These are phyloP conservation scores for Elaphomyces granulatus DNA, from an alignment of 495 filamentous ascomycete genomes.

Conservation along the genomic window DNA sequence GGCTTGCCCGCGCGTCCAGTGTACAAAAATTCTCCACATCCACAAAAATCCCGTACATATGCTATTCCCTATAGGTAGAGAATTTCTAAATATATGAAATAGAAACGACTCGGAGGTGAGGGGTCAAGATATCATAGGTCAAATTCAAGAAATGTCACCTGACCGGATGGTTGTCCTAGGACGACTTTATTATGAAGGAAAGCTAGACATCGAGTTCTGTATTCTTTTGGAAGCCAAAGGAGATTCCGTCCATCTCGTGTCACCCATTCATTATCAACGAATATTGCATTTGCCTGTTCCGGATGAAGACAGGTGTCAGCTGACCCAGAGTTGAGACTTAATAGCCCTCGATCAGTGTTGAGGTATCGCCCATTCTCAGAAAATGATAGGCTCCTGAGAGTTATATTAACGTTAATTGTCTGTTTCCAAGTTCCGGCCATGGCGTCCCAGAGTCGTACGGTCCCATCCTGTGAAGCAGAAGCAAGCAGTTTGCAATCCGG, in stretches of 20 bases:
- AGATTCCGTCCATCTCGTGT: constrained; percentile 11
- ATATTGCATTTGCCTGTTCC: constrained; percentile 6
- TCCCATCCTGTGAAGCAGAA: constrained; percentile 18
- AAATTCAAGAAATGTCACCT: neutral
- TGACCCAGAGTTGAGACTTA: neutral
- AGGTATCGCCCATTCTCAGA: neutral
- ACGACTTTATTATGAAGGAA: neutral
- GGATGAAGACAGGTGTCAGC: neutral
- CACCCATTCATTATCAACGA: constrained; percentile 10
- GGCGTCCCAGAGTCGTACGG: constrained; percentile 12
- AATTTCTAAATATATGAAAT: neutral
- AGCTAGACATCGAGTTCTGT: constrained; percentile 1
- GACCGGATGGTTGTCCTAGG: neutral
- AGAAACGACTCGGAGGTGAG: neutral
- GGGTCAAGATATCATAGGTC: no score
- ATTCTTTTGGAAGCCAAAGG: constrained; percentile 14
- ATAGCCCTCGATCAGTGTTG: neutral
- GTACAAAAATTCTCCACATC: no score
- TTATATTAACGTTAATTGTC: neutral
- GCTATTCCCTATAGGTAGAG: neutral
- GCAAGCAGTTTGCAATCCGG: constrained; percentile 18
- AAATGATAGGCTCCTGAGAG: neutral
- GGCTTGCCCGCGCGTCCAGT: no score
- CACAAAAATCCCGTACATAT: no score
- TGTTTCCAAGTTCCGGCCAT: neutral